Percentiles rank a stretch among this genome's conserved stretches.
Evolutionary conservation across 2,329 filamentous ascomycete genomes (phyloP).

Genomic region (Didymella pinodella): DNA sequence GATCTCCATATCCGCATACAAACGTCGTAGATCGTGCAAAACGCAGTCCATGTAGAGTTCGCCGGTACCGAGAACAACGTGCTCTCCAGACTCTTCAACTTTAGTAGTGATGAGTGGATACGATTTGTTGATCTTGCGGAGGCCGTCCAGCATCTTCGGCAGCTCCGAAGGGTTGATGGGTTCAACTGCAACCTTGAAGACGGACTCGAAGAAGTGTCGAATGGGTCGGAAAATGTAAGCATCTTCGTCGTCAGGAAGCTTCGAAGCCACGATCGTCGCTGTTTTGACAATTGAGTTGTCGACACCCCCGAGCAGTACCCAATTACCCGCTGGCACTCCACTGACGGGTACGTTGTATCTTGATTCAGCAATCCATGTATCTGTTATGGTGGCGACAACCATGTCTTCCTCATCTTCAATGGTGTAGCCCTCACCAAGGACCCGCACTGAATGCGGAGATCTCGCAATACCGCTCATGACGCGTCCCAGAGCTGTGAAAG

Average conservation of each 20-base stretch:
- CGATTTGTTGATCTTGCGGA: constrained; percentile 97
- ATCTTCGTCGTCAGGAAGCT: constrained; percentile 85
- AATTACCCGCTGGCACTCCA: constrained; percentile 91
- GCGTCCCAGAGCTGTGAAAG: constrained; percentile 87
- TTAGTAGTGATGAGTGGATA: constrained; percentile 96
- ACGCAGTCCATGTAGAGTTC: constrained; percentile 99
- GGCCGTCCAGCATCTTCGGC: constrained; percentile 97
- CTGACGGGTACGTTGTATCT: constrained; percentile 91
- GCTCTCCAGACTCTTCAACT: constrained; percentile 97
- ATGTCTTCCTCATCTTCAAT: constrained; percentile 98
- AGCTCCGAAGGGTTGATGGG: constrained; percentile 97
- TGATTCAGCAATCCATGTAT: constrained; percentile 90
- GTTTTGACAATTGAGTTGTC: constrained; percentile 99
- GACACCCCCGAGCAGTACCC: constrained; percentile 88
- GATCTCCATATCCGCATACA: constrained; percentile 99
- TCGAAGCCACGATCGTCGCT: constrained; percentile 84
- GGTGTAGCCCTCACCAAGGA: constrained; percentile 94
- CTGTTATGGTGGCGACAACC: constrained; percentile 81
- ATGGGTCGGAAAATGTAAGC: constrained; percentile 95
- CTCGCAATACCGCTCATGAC: constrained; percentile 91
- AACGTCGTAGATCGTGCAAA: constrained; percentile 85
- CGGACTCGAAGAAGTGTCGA: constrained; percentile 93
- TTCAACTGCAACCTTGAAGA: constrained; percentile 97
- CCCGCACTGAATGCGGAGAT: constrained; percentile 82
- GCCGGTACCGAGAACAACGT: constrained; percentile 92